Evolutionary conservation across 2,329 filamentous ascomycete genomes (phyloP), one percentile per base, ranked within the genome.

Genomic region (Camptophora hylomeconis): DNA sequence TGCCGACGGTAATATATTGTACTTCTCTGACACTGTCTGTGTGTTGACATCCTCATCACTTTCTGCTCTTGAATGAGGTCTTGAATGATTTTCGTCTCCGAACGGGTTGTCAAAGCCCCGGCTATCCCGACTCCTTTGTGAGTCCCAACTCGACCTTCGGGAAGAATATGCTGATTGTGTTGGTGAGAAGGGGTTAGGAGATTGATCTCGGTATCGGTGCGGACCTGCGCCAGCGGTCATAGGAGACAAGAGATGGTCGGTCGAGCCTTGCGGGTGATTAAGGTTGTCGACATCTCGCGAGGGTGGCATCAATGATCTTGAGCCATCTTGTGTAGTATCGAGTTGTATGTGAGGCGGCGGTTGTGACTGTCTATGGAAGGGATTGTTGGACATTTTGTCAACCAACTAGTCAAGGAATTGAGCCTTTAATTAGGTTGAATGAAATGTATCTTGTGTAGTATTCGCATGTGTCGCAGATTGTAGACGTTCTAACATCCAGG

Each of bases 1-100:
- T 9, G 73, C 69, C 3, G 72, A 75, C 1, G 76, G 75, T 48
- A 70, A 60, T 30, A 81, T 80, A 46, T 78, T 79, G 51, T 75
- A 80, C 51, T 80, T 80, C 45, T 79, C 72, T 10, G 72, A 72
- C 3, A 80, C 75, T 2, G 75, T 80, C 54, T 80, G 75, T 0
- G 75, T 80, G 45, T 78, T 80, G 30, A 79, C 54, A 44, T 65
- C 61, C 15, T 77, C 72, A 24, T 78, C 71, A 44, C 71, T 77
- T n/a, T 63, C 69, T 12, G 67, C 60, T 36, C 44, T 36, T 32
- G 44, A 76, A 4, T 28, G 39, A 14, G 42, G 42, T 36, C 67
- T 56, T 27, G 72, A 76, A 2, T 67, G 65, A 8, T 65, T 61
- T 4, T 69, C 72, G 37, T 76, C 71, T 35, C 69, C 67, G 40